These are phyloP conservation scores for Pezicula neosporulosa DNA, from an alignment of 2,329 filamentous ascomycete species.

Conservation along the genomic window DNA sequence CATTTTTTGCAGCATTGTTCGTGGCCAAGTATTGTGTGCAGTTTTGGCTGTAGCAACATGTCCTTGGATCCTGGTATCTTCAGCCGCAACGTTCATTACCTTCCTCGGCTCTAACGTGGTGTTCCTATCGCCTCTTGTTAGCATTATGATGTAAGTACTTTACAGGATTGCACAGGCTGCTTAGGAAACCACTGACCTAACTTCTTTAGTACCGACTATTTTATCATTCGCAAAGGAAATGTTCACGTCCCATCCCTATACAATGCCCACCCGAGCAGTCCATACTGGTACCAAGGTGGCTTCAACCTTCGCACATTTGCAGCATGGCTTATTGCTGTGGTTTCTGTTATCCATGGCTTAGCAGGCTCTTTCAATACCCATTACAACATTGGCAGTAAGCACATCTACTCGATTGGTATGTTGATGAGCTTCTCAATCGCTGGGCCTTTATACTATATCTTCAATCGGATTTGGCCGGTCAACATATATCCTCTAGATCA, in stretches of 20 bases:
- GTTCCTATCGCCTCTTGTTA: constrained; percentile 45
- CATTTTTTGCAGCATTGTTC: constrained; percentile 32
- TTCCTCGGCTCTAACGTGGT: constrained; percentile 62
- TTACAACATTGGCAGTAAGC: not conserved
- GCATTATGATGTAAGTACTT: constrained; percentile 2
- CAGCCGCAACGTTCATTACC: constrained; percentile 50
- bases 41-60: constrained; percentile 49
- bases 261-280: not conserved
- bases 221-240: constrained; percentile 5
- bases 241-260: constrained; percentile 3
- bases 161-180: not conserved
- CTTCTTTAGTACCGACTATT: constrained; percentile 2
- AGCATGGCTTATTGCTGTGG: constrained; percentile 1
- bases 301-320: constrained; percentile 2
- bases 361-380: not conserved
- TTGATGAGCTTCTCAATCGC: constrained; percentile 1
- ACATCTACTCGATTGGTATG: constrained; percentile 3
- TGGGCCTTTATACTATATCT: constrained; percentile 1
- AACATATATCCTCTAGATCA: constrained; percentile 1
- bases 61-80: constrained; percentile 59
- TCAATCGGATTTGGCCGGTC: constrained; percentile 1
- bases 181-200: not conserved
- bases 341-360: constrained; percentile 1
- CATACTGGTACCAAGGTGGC: constrained; percentile 2
- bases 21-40: constrained; percentile 48